These are phyloP conservation scores for Geotrichum europaeum DNA, from an alignment of 1,139 yeast species.

Conservation along the genomic window DNA sequence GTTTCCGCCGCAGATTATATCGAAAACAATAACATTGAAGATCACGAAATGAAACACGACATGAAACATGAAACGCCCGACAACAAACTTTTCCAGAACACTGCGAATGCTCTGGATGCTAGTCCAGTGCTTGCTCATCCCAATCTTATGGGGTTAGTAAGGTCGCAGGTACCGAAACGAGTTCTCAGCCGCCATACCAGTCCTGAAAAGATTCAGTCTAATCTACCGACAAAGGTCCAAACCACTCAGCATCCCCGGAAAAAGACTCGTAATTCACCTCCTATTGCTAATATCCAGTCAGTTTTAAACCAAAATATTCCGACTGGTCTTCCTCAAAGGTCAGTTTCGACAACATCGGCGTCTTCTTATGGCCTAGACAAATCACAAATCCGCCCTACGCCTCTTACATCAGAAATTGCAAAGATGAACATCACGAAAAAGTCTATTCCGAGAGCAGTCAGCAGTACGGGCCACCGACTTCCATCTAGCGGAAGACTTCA, in stretches of 20 bases:
- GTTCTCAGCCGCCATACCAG: slow-evolving; percentile 9
- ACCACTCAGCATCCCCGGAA: slow-evolving; percentile 6
- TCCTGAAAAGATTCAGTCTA: slow-evolving; percentile 9
- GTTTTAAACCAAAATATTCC: not conserved
- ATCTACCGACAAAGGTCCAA: not conserved
- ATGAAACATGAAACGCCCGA: not conserved
- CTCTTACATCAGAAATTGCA: slow-evolving; percentile 4
- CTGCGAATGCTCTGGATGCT: not conserved
- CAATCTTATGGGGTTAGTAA: not conserved
- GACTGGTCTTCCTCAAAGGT: not conserved
- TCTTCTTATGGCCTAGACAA: not conserved
- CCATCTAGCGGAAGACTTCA: not conserved
- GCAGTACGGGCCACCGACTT: not conserved
- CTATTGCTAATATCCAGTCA: not conserved
- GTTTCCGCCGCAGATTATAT: not conserved
- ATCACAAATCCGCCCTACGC: not conserved
- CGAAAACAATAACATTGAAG: not conserved
- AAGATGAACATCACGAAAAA: slow-evolving; percentile 5
- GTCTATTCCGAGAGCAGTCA: not conserved
- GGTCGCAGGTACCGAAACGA: slow-evolving; percentile 1
- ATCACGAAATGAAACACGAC: not conserved
- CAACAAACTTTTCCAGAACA: not conserved
- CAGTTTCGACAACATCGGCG: not conserved
- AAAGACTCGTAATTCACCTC: slow-evolving; percentile 12
- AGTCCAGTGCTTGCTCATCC: not conserved